These are phyloP conservation scores for Pulicaria dysenterica DNA, from an alignment of 129 eudicot genomes.

Conservation along the genomic window DNA sequence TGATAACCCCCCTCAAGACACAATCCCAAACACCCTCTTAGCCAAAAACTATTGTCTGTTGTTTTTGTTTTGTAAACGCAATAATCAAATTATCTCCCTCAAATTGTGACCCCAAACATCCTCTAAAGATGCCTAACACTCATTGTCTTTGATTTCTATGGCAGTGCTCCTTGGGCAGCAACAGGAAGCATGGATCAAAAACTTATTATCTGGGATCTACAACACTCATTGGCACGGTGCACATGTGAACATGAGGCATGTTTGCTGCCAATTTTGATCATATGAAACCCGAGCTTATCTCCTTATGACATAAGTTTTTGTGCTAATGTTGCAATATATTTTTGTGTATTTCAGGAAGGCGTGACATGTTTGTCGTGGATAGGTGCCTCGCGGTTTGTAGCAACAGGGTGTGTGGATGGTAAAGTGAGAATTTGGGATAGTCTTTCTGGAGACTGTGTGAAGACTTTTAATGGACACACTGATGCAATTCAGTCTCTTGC, in stretches of 20 bases:
- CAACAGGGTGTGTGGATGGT: constrained; percentile 83
- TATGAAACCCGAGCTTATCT: neutral
- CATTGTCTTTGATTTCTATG: constrained; percentile 18
- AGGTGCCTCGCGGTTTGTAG: constrained; percentile 60
- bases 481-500: constrained; percentile 69
- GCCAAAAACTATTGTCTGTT: neutral
- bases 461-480: constrained; percentile 62
- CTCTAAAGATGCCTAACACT: neutral
- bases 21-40: no score
- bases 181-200: constrained; percentile 88
- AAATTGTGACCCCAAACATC: no score
- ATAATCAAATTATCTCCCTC: no score
- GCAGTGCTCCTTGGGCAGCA: constrained; percentile 80
- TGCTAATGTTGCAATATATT: neutral
- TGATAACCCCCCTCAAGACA: no score
- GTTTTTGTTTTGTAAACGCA: neutral
- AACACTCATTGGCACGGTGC: constrained; percentile 60
- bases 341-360: constrained; percentile 54
- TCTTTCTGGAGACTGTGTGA: constrained; percentile 72
- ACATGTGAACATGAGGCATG: constrained; percentile 83
- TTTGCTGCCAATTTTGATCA: neutral
- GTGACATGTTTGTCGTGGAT: constrained; percentile 85
- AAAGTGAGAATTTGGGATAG: constrained; percentile 86
- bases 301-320: neutral
- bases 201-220: constrained; percentile 86